Evolutionary conservation across 352 stramenopile genomes (phyloP).

Genomic region (Phytophthora capsici): DNA sequence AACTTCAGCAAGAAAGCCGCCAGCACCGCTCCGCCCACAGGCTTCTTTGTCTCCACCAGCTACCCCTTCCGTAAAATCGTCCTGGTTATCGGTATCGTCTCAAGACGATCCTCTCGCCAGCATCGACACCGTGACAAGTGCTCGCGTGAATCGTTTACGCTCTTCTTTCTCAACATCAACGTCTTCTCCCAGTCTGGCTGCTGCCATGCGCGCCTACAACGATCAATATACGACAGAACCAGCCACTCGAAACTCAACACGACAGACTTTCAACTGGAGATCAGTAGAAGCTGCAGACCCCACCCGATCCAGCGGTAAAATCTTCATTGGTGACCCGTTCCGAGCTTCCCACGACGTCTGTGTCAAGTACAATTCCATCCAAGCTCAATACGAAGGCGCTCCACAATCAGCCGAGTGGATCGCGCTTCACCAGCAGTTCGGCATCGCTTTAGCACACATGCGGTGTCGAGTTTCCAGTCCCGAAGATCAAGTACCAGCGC

Average conservation of each 20-base stretch:
- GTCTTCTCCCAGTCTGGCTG: constrained; percentile 30
- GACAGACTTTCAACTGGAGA: constrained; percentile 38
- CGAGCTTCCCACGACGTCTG: constrained; percentile 54
- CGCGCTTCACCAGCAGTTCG: constrained; percentile 60
- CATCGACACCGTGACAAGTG: constrained; percentile 39
- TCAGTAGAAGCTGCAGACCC: constrained; percentile 29
- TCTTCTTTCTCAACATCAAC: constrained; percentile 37
- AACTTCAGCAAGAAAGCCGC: constrained; percentile 3
- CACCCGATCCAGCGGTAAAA: constrained; percentile 13
- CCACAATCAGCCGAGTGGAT: constrained; percentile 39
- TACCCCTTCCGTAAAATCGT: constrained; percentile 24
- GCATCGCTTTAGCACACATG: constrained; percentile 52
- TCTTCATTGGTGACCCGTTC: constrained; percentile 62
- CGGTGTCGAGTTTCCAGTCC: constrained; percentile 32
- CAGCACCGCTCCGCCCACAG: constrained; percentile 17
- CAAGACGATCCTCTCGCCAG: constrained; percentile 52
- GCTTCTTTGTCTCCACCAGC: constrained; percentile 2
- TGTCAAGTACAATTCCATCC: constrained; percentile 64
- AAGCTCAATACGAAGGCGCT: constrained; percentile 59
- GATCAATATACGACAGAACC: constrained; percentile 20
- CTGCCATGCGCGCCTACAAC: constrained; percentile 32
- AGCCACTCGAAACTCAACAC: constrained; percentile 2
- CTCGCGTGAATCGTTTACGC: constrained; percentile 43
- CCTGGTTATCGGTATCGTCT: constrained; percentile 23
- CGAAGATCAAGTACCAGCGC: constrained; percentile 47